Evolutionary conservation across 2,329 filamentous ascomycete genomes (phyloP), one percentile per base, ranked within the genome.

Genomic region (Mycosphaerella arachidis): DNA sequence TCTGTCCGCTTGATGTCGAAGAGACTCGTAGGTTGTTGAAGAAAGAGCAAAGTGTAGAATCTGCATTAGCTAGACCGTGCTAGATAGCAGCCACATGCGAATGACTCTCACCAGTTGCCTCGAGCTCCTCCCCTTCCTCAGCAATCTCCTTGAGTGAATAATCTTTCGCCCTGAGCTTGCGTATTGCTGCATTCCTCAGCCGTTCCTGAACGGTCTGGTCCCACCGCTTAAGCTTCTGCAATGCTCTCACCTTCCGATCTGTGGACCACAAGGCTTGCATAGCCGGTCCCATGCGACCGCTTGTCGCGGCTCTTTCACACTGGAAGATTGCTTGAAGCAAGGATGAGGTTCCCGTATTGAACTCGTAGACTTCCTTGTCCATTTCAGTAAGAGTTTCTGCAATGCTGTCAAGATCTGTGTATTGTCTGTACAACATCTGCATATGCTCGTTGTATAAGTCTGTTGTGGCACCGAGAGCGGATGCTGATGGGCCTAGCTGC

Each of bases 391-490:
- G 74, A 1, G 88, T 71, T 4, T 79, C 75, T 53, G 85, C 73
- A 27, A 88, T 82, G 1, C 78, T 78, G 3, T 69, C 64, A 1
- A 84, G 77, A 67, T 90, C 84, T 24, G 84, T 80, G 63, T 84
- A 83, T 10, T 84, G 82, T 35, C 76, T 73, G 84, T 87, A 90
- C 57, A 85, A 78, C 24, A 87, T 80, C 13, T 78, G 73, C 27
- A 90, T 78, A 35, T 91, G 79, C 53, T 84, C 79, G 69, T 88
- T 86, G 77, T 90, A 92, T 46, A 92, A 83, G 0, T 82, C 77
- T 0, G 88, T 88, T 18, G 86, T 86, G 6, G 84, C 86, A 52
- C 88, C 89, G 0, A 93, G 81, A 6, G 90, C 85, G 68, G 88
- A 90, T 0, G 87, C 88, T 1, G 84, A 82, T 1, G 88, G 80